These are phyloP conservation scores for Flaveria floridana DNA, from an alignment of 140 eudicot species.

Conservation along the genomic window DNA sequence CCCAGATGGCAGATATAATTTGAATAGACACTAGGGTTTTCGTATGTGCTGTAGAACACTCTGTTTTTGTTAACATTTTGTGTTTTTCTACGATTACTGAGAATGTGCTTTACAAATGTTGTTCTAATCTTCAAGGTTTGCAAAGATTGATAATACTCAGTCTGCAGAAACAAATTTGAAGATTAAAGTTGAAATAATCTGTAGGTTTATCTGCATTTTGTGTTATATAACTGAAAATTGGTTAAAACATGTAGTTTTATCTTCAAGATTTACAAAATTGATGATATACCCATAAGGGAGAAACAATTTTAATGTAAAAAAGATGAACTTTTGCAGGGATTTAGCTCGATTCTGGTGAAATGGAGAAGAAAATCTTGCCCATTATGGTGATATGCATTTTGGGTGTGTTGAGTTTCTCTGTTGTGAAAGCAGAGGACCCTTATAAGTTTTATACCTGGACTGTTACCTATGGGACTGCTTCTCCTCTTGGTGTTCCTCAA, in stretches of 20 bases:
- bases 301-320: background rate
- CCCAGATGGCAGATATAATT: background rate
- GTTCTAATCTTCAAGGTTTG: background rate
- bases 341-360: slow-evolving; percentile 29
- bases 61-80: slow-evolving; percentile 23
- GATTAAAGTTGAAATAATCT: background rate
- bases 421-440: slow-evolving; percentile 78
- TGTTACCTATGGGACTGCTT: slow-evolving; percentile 79
- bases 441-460: slow-evolving; percentile 80
- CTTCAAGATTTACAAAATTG: slow-evolving; percentile 5
- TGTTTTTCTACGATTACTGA: background rate
- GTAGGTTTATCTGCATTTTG: background rate
- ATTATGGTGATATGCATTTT: slow-evolving; percentile 33
- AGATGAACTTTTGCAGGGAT: slow-evolving; percentile 42
- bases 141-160: background rate
- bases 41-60: background rate
- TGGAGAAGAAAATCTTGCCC: slow-evolving; percentile 45
- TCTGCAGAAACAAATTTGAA: background rate
- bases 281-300: background rate
- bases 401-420: slow-evolving; percentile 39
- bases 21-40: background rate
- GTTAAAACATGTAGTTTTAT: background rate
- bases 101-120: background rate
- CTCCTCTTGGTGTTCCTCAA: slow-evolving; percentile 87
- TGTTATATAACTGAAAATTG: background rate